Evolutionary conservation across 2,329 filamentous ascomycete species (phyloP).

Genomic region (Coniella lustricola): DNA sequence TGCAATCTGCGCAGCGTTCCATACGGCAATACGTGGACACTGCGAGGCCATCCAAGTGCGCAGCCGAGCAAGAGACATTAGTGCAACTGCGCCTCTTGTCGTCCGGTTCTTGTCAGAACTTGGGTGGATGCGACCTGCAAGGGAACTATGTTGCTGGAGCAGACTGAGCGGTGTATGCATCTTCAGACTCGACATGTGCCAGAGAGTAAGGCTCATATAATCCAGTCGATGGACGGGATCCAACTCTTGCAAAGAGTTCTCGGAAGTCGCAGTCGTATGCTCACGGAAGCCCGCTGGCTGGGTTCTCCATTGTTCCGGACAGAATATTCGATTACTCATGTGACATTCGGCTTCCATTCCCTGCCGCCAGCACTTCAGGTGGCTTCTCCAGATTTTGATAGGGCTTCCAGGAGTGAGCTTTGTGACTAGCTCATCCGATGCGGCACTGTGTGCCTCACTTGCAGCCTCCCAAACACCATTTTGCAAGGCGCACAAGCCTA

Average conservation of each 20-base stretch:
- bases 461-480: background rate
- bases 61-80: background rate
- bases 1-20: background rate
- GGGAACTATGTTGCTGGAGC: background rate
- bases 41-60: background rate
- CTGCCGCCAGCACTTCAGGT: background rate
- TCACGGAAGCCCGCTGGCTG: no score
- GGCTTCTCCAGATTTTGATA: background rate
- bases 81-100: background rate
- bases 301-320: no score
- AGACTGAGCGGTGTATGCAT: background rate
- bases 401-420: background rate
- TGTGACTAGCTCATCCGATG: background rate
- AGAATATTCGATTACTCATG: background rate
- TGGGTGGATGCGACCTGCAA: background rate
- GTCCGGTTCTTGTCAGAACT: background rate
- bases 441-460: background rate
- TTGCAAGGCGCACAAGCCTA: background rate
- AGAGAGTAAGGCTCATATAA: background rate
- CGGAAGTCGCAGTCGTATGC: no score
- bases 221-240: background rate
- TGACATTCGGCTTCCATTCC: background rate
- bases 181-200: background rate
- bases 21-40: background rate
- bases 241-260: background rate